These are phyloP conservation scores for Panaeolus papilionaceus DNA, from an alignment of 768 basidiomycete genomes.

Conservation along the genomic window DNA sequence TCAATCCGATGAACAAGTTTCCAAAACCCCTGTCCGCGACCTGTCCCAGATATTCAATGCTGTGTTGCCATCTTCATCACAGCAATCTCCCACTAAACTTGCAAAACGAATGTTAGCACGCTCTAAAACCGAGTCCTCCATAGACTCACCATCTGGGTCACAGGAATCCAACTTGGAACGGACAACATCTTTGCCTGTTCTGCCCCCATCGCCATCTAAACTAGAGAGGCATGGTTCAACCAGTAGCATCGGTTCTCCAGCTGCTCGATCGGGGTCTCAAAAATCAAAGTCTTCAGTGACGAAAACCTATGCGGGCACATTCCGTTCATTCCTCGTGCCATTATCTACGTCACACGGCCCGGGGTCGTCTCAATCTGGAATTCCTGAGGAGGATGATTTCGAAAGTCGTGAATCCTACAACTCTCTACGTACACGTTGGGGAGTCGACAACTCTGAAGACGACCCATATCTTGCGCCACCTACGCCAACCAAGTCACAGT, in stretches of 20 bases:
- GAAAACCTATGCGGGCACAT: slow-evolving; percentile 76
- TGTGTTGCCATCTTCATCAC: slow-evolving; percentile 34
- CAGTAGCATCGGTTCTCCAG: slow-evolving; percentile 26
- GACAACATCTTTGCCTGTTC: slow-evolving; percentile 44
- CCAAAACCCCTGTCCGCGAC: slow-evolving; percentile 43
- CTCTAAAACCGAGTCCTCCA: slow-evolving; percentile 66
- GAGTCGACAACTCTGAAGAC: slow-evolving; percentile 81
- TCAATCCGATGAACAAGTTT: slow-evolving; percentile 24
- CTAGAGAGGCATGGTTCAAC: slow-evolving; percentile 24
- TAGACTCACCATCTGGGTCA: slow-evolving; percentile 37
- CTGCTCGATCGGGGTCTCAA: slow-evolving; percentile 32
- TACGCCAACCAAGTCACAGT: slow-evolving; percentile 37
- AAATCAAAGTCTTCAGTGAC: slow-evolving; percentile 40
- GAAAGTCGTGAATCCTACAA: slow-evolving; percentile 75
- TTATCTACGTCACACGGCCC: slow-evolving; percentile 46
- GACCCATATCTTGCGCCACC: slow-evolving; percentile 53
- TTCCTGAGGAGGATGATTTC: slow-evolving; percentile 54
- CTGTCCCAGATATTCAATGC: slow-evolving; percentile 53
- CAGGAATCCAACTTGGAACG: slow-evolving; percentile 30
- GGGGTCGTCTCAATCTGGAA: slow-evolving; percentile 24
- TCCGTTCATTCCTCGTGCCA: slow-evolving; percentile 80
- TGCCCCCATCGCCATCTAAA: slow-evolving; percentile 38
- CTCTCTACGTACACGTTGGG: slow-evolving; percentile 78
- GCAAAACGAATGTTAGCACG: slow-evolving; percentile 78
- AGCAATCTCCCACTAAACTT: slow-evolving; percentile 48